Base-by-base conservation (phyloP, 202 grass and related monocot species). In the Panicum hallii region DNA sequence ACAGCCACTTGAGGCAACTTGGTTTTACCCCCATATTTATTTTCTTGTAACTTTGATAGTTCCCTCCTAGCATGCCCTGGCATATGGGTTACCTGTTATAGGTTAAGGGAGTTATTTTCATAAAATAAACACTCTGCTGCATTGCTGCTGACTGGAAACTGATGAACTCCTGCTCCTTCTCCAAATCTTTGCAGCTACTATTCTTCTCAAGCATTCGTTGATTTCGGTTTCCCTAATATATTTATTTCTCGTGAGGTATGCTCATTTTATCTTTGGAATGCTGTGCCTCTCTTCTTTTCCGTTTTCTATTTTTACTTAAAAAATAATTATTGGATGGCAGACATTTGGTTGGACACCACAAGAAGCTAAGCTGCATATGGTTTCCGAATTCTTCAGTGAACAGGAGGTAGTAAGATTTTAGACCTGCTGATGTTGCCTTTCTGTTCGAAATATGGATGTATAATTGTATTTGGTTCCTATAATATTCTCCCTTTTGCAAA, bases 161-260 rank as follows among this genome's bases (percentile, higher is more conserved):
- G 53, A 63, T 79, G 19, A 54, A 41, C 36, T 73, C 20, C 6
- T 79, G 44, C 55, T 87, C 7, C 17, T 80, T 85, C 50, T 45
- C 82, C 28, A 73, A 80, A 84, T 77, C 14, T 79, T 85, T 88
- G 67, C 86, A 96, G 96, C 23, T 99, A 94, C 79, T 99, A 99
- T 90, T 99, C 96, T 67, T 99, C 92, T 77, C 88, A 94, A 87
- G 93, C 96, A 80, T 96, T 92, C 34, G 71, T 92, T 62, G 96
- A 94, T 85, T 99, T 99, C 77, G 96, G 93, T 78, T 94, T 92
- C 86, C 91, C 88, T 74, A 92, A 99, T 73, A 91, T 99, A 83
- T 99, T 99, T 83, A 94, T 99, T 86, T 99, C 96, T 85, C 93
- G 93, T 60, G 96, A 99, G 93, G 96, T 99, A 99, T 84, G 78